phyloP scores from a whole-genome alignment of 345 rosid genomes.

The Jatropha curcas region DNA sequence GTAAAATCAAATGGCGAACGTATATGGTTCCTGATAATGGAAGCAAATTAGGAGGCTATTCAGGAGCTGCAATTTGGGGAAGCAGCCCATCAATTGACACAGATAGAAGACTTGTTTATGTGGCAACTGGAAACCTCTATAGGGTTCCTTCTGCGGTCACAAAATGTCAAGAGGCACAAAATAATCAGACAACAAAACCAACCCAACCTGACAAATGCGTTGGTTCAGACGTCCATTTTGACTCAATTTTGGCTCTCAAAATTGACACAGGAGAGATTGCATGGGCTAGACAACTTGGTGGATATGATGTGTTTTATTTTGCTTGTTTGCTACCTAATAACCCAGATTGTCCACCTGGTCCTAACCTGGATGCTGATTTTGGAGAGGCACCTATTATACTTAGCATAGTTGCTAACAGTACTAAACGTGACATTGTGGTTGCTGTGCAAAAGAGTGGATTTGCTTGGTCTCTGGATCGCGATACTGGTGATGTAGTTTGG shows the following conservation, averaged over 20 bases:
- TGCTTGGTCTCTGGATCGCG: constrained; percentile 50
- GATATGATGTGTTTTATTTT: constrained; percentile 44
- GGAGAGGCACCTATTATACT: constrained; percentile 49
- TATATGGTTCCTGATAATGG: constrained; percentile 47
- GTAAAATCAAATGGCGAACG: constrained; percentile 30
- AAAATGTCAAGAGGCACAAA: constrained; percentile 41
- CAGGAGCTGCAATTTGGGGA: constrained; percentile 50
- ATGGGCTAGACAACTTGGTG: constrained; percentile 45
- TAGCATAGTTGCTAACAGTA: constrained; percentile 16
- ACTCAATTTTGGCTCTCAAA: constrained; percentile 38
- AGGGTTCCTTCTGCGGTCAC: constrained; percentile 34
- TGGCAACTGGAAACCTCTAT: constrained; percentile 47
- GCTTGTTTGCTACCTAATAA: constrained; percentile 43
- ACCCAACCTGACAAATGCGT: constrained; percentile 41
- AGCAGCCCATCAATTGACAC: constrained; percentile 52
- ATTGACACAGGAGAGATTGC: constrained; percentile 33
- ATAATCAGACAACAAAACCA: constrained; percentile 40
- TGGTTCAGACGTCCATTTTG: constrained; percentile 33
- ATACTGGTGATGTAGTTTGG: constrained; percentile 42
- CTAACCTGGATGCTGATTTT: constrained; percentile 56
- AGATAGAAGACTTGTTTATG: constrained; percentile 34
- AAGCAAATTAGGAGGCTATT: constrained; percentile 39
- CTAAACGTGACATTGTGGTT: constrained; percentile 28
- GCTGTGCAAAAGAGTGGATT: constrained; percentile 53
- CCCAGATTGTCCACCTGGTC: constrained; percentile 53